A percentile compares a stretch with the other conserved stretches of the same genome.
Conservation (phyloP, 2,329 filamentous ascomycete genomes). For the Lithohypha guttulata region DNA sequence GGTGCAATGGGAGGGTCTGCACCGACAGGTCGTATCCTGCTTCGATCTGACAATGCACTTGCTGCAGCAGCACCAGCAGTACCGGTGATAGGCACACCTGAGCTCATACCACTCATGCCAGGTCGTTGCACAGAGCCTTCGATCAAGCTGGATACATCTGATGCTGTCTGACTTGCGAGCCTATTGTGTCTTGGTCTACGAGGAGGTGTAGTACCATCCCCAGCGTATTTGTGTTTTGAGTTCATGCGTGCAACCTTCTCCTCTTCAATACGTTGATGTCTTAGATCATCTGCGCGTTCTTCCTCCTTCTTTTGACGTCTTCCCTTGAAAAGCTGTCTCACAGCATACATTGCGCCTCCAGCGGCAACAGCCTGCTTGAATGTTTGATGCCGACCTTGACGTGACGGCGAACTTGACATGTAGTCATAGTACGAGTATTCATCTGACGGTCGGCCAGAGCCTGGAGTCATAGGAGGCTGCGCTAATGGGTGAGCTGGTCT, state of each 20-base stretch:
- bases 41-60: slow-evolving; percentile 19
- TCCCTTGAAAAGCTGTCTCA: slow-evolving; percentile 50
- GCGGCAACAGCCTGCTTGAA: slow-evolving; percentile 54
- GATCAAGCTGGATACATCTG: slow-evolving; percentile 18
- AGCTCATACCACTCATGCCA: slow-evolving; percentile 12
- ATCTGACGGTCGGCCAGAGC: slow-evolving; percentile 19
- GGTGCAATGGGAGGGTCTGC: slow-evolving; percentile 26
- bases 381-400: slow-evolving; percentile 37
- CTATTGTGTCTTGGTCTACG: slow-evolving; percentile 16
- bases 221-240: slow-evolving; percentile 56
- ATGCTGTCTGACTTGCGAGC: slow-evolving; percentile 20
- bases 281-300: slow-evolving; percentile 47
- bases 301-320: slow-evolving; percentile 46
- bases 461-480: slow-evolving; percentile 24
- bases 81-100: slow-evolving; percentile 11
- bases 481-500: slow-evolving; percentile 24
- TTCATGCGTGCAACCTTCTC: slow-evolving; percentile 43
- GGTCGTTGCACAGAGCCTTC: slow-evolving; percentile 11
- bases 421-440: slow-evolving; percentile 32
- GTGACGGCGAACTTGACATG: slow-evolving; percentile 25
- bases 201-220: slow-evolving; percentile 47
- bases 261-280: slow-evolving; percentile 41
- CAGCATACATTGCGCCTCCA: slow-evolving; percentile 53
- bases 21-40: slow-evolving; percentile 23
- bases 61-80: slow-evolving; percentile 18